phyloP scores from a whole-genome alignment of 2,329 filamentous ascomycete genomes.

The Aureobasidium sp. region DNA sequence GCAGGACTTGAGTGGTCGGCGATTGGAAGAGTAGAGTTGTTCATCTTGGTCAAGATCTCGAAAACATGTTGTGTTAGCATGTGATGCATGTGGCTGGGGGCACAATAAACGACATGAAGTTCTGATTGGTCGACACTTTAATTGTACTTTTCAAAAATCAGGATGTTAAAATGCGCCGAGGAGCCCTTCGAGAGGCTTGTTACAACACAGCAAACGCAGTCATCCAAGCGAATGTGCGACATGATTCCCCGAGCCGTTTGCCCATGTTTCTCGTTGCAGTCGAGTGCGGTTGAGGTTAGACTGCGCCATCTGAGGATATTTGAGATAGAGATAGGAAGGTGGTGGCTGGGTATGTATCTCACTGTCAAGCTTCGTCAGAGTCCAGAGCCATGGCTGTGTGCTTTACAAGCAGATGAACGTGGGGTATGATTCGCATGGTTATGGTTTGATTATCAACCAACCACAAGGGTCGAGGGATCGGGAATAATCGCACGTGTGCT shows the following conservation, averaged over 20 bases:
- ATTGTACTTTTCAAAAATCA: slow-evolving; percentile 2
- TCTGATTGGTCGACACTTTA: background rate
- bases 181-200: background rate
- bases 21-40: background rate
- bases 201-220: background rate
- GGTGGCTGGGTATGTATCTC: background rate
- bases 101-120: background rate
- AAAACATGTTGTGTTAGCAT: background rate
- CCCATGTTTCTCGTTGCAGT: background rate
- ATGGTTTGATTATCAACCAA: background rate
- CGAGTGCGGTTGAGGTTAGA: background rate
- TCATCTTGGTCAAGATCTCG: background rate
- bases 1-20: background rate
- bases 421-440: background rate
- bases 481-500: background rate
- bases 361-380: background rate
- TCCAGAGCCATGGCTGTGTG: background rate
- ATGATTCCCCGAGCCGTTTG: background rate
- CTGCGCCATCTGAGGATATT: background rate
- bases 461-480: background rate
- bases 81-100: slow-evolving; percentile 11
- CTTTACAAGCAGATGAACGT: background rate
- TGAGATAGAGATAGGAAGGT: background rate
- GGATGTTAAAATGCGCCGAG: background rate
- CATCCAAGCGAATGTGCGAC: background rate